Base-by-base conservation (phyloP, 495 filamentous ascomycete genomes). In the Penicillium samsonianum region DNA sequence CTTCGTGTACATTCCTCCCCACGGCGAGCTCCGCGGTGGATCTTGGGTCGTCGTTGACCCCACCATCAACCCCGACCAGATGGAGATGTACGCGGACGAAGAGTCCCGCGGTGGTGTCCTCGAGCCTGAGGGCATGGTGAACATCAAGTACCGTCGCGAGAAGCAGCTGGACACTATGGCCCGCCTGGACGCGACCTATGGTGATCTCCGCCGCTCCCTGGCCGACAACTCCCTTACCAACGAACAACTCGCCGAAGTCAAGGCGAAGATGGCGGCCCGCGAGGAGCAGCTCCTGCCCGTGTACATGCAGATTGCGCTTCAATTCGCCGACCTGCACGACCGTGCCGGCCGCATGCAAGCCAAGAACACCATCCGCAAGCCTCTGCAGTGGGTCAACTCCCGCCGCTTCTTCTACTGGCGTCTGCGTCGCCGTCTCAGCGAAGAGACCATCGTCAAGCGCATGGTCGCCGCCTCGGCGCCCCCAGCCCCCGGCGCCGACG, bases 401-500 rank as follows among this genome's bases (percentile, higher is more conserved):
- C 87, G 94, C 61, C 90, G 95, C 68, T 98, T 96, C 90, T 98
- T 98, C 85, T 98, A 97, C 87, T 98, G 94, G 94, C 92, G 94
- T 80, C 88, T 96, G 53, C 93, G 94, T 72, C 90, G 94, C 72
- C 85, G 95, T 76, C 81, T 98, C 65, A 96, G 95, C 75, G 94
- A 98, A 77, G 92, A 98, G 75, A 88, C 90, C 68, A 90, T 98
- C 69, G 81, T 98, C 72, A 93, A 91, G 77, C 87, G 89, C 72
- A 90, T 98, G 84, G 75, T 84, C 22, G 65, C 79, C 23, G 83
- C 87, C 8, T 67, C 73, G 62, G 75, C 63, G 41, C 44, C 57
- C 58, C 71, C 70, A 49, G 73, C 50, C 38, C 58, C 63, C 53
- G 55, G 61, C 50, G 68, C 62, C 40, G 63, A 59, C 17, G 2